phyloP scores from a whole-genome alignment of 176 grass and related monocot species.

The Guadua angustifolia region DNA sequence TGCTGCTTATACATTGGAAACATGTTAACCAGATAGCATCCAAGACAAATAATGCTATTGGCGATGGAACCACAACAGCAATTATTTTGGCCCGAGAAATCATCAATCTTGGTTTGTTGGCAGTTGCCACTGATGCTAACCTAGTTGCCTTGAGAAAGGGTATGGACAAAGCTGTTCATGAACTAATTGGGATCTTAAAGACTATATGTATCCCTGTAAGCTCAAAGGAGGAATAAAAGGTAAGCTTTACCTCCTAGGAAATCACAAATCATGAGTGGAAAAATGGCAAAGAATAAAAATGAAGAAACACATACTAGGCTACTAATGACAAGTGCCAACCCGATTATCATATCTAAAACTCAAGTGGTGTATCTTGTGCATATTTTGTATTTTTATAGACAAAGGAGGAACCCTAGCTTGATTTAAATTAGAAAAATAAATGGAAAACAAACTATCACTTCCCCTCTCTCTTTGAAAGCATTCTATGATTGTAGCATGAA shows the following conservation, averaged over 20 bases:
- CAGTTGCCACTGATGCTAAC: constrained; percentile 77
- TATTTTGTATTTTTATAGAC: neutral
- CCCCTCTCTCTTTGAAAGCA: neutral
- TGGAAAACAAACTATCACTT: neutral
- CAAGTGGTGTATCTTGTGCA: neutral
- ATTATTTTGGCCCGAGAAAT: constrained; percentile 92
- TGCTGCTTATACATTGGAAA: constrained; percentile 32
- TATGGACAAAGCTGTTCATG: constrained; percentile 77
- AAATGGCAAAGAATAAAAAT: neutral
- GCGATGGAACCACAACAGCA: constrained; percentile 91
- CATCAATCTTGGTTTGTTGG: constrained; percentile 80
- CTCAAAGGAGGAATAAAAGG: constrained; percentile 91
- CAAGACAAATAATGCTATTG: constrained; percentile 79
- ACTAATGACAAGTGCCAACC: neutral
- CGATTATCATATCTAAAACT: neutral
- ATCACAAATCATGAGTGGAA: neutral
- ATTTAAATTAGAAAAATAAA: neutral
- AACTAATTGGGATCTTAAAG: constrained; percentile 71
- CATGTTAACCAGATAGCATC: constrained; percentile 65
- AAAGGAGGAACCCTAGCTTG: neutral
- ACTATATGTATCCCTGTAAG: constrained; percentile 65
- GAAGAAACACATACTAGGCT: neutral
- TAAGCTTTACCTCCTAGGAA: constrained; percentile 43
- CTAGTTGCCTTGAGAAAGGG: constrained; percentile 89
- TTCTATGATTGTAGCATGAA: neutral